These are phyloP conservation scores for rapeseed (Brassica napus) DNA, from an alignment of 345 rosid genomes.

Conservation along the genomic window DNA sequence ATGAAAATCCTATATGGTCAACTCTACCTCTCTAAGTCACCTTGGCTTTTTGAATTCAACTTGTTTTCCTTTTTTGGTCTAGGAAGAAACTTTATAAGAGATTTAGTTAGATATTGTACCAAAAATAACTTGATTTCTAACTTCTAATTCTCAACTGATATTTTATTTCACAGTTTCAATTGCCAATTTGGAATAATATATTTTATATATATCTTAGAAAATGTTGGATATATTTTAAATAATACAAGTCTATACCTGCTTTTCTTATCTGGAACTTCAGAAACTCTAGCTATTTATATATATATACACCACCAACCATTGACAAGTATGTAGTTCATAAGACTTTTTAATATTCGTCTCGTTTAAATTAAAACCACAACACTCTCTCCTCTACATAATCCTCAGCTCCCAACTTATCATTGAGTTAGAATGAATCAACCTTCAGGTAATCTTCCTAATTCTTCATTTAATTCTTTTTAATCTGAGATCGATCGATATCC, in stretches of 20 bases:
- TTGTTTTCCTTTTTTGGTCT: neutral
- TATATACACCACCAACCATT: neutral
- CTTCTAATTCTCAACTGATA: neutral
- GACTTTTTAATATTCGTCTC: neutral
- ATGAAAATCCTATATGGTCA: neutral
- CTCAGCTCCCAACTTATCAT: conserved; percentile 2
- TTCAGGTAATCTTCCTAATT: conserved; percentile 25
- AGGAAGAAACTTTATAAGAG: neutral
- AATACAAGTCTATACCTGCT: conserved; percentile 1
- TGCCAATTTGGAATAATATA: neutral
- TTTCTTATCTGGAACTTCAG: neutral
- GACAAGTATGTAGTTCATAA: neutral
- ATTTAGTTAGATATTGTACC: neutral
- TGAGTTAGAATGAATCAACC: conserved; percentile 36
- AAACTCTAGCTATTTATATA: neutral
- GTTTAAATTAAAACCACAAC: conserved; percentile 17
- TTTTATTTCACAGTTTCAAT: neutral
- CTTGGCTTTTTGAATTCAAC: neutral
- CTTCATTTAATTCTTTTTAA: neutral
- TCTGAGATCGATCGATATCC: neutral
- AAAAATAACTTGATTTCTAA: too few species aligned
- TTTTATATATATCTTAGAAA: neutral
- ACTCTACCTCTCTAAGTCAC: neutral
- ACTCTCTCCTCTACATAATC: conserved; percentile 15
- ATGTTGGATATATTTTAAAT: neutral